These are phyloP conservation scores for Sicyos baderoa DNA, from an alignment of 306 rosid species.

Conservation along the genomic window DNA sequence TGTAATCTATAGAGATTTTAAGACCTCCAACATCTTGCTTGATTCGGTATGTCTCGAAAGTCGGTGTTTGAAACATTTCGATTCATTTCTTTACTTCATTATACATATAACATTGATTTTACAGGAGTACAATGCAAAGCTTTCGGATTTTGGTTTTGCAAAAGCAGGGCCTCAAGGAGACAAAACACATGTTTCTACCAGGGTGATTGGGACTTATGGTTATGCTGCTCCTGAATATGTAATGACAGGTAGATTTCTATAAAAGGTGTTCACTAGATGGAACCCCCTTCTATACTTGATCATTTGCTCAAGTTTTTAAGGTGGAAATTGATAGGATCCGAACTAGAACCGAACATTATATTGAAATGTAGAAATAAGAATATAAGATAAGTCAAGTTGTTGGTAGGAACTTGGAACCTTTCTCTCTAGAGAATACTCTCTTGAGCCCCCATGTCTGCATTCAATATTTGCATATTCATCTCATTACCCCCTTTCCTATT, in stretches of 20 bases:
- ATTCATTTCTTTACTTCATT: slow-evolving; percentile 3
- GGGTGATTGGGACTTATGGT: slow-evolving; percentile 95
- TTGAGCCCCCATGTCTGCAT: no score
- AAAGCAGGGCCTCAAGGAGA: slow-evolving; percentile 98
- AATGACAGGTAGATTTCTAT: slow-evolving; percentile 64
- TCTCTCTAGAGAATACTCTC: no score
- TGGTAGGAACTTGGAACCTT: no score
- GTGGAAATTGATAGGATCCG: no score
- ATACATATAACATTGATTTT: slow-evolving; percentile 1
- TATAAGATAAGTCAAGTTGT: no score
- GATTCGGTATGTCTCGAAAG: slow-evolving; percentile 58
- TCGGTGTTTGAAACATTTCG: background rate
- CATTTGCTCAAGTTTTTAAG: background rate
- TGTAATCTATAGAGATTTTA: slow-evolving; percentile 90
- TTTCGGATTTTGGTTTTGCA: slow-evolving; percentile 97
- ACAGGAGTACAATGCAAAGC: slow-evolving; percentile 93
- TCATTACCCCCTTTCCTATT: no score
- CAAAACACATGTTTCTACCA: slow-evolving; percentile 90
- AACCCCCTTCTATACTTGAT: background rate
- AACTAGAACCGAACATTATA: no score
- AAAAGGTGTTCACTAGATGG: background rate
- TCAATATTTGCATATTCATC: no score
- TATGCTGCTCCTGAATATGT: slow-evolving; percentile 97
- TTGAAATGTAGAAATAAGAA: no score
- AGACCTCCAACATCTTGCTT: slow-evolving; percentile 93